These are phyloP conservation scores for Arthroderma uncinatum DNA, from an alignment of 2,329 filamentous ascomycete species.

Conservation along the genomic window DNA sequence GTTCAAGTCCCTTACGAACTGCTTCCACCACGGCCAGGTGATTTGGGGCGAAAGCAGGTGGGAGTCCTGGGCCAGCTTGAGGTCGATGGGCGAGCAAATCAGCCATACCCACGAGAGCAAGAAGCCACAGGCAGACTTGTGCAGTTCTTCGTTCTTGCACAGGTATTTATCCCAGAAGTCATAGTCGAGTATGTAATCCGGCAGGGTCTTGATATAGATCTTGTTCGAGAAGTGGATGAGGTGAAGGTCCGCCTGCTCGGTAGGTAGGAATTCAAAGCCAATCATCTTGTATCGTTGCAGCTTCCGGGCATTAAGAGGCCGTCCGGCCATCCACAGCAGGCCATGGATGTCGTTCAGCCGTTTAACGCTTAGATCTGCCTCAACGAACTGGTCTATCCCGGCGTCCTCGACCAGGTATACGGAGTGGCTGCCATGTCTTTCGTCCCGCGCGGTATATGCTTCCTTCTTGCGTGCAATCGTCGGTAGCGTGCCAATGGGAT, in stretches of 20 bases:
- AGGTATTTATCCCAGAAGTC: conserved; percentile 19
- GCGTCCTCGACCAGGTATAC: conserved; percentile 11
- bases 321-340: conserved; percentile 22
- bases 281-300: conserved; percentile 20
- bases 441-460: neutral
- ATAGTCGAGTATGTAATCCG: conserved; percentile 18
- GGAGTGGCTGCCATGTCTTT: neutral
- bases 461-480: conserved; percentile 8
- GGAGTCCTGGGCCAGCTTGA: conserved; percentile 25
- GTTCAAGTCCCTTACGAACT: conserved; percentile 25
- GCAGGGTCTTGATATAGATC: conserved; percentile 23
- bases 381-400: conserved; percentile 7
- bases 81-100: conserved; percentile 31
- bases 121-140: conserved; percentile 27
- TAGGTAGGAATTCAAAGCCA: conserved; percentile 17
- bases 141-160: conserved; percentile 17
- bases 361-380: conserved; percentile 9
- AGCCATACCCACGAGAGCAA: conserved; percentile 35
- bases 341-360: conserved; percentile 19
- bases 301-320: conserved; percentile 17
- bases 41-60: conserved; percentile 26
- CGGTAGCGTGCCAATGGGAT: conserved; percentile 7
- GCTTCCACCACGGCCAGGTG: conserved; percentile 32
- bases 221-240: conserved; percentile 17
- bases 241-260: conserved; percentile 21